These are phyloP conservation scores for Oryza punctata DNA, from an alignment of 176 grass and related monocot genomes.

Conservation along the genomic window DNA sequence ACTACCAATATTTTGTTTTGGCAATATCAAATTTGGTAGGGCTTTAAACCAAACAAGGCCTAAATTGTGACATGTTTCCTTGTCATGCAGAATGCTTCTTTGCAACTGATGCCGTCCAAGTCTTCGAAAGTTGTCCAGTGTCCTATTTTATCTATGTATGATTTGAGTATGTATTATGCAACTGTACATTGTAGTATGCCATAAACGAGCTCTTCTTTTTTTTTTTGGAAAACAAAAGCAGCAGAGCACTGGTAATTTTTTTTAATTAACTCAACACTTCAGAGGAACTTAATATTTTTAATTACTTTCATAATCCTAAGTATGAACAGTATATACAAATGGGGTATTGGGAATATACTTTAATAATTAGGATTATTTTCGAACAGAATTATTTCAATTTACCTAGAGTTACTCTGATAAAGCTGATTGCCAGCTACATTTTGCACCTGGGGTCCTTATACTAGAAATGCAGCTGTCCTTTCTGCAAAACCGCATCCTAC, in stretches of 20 bases:
- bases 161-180: not conserved
- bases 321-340: not conserved
- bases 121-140: constrained; percentile 61
- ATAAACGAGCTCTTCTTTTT: not conserved
- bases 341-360: not conserved
- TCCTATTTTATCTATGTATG: constrained; percentile 45
- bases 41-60: too few species aligned
- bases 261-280: not conserved
- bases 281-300: not conserved
- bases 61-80: not conserved
- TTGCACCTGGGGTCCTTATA: constrained; percentile 43
- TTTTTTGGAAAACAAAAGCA: too few species aligned
- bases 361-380: not conserved
- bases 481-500: constrained; percentile 67
- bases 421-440: not conserved
- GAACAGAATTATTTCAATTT: not conserved
- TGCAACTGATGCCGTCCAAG: constrained; percentile 76
- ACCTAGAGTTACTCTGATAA: not conserved
- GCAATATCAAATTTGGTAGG: too few species aligned
- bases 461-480: constrained; percentile 62
- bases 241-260: not conserved
- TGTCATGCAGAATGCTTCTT: constrained; percentile 78
- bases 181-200: not conserved
- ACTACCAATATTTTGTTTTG: too few species aligned
- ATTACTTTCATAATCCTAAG: not conserved